phyloP scores from a whole-genome alignment of 148 eudicot genomes.

The Limonium bicolor region DNA sequence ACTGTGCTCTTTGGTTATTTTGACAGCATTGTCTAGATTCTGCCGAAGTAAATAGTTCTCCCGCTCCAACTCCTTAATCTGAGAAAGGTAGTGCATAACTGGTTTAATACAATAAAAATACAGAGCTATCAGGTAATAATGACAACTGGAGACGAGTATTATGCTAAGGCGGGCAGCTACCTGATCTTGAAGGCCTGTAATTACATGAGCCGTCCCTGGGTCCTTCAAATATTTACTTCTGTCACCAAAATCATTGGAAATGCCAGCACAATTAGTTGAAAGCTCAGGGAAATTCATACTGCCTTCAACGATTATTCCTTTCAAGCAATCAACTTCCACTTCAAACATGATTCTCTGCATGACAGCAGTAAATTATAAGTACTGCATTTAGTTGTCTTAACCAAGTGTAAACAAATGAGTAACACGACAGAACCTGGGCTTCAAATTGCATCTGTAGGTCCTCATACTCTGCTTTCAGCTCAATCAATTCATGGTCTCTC shows the following conservation, averaged over 20 bases:
- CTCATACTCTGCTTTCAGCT: conserved; percentile 55
- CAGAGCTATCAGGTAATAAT: not conserved
- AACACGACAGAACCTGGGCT: conserved; percentile 39
- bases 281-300: conserved; percentile 7
- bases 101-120: conserved; percentile 2
- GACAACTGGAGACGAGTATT: not conserved
- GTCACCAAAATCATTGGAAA: conserved; percentile 8
- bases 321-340: conserved; percentile 53
- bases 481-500: conserved; percentile 43
- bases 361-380: not conserved
- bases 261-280: conserved; percentile 6
- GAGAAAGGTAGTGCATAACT: conserved; percentile 6
- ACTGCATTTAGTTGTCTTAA: conserved; percentile 1
- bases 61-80: conserved; percentile 55
- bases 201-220: conserved; percentile 43
- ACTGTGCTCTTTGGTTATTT: conserved; percentile 44
- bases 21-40: conserved; percentile 36
- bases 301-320: conserved; percentile 40
- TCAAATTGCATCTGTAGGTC: conserved; percentile 51
- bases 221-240: conserved; percentile 19
- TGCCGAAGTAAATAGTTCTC: conserved; percentile 56
- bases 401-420: not conserved
- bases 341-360: conserved; percentile 53
- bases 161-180: conserved; percentile 13
- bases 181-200: conserved; percentile 68